phyloP scores from a whole-genome alignment of 2,329 filamentous ascomycete genomes.

The Pseudonectria buxi region DNA sequence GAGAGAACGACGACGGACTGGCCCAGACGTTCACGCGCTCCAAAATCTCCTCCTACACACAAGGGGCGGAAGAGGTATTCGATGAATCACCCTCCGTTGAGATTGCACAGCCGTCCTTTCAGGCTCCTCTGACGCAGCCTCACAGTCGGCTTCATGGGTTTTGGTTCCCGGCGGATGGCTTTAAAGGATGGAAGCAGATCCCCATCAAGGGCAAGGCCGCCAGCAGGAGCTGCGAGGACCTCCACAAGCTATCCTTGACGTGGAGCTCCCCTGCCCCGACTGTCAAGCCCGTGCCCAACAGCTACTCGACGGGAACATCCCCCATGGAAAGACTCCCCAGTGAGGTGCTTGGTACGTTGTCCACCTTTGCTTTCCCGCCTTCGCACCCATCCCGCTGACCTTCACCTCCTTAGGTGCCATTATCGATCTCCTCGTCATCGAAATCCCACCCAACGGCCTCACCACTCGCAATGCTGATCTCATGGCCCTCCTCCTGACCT shows the following conservation, averaged over 20 bases:
- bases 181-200: constrained; percentile 58
- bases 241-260: constrained; percentile 48
- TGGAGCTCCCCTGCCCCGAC: constrained; percentile 41
- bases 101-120: constrained; percentile 40
- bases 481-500: constrained; percentile 69
- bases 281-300: constrained; percentile 23
- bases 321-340: constrained; percentile 61
- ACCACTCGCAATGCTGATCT: constrained; percentile 72
- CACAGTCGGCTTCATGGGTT: constrained; percentile 51
- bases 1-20: constrained; percentile 52
- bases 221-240: constrained; percentile 55
- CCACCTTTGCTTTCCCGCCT: constrained; percentile 9
- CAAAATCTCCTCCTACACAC: constrained; percentile 54
- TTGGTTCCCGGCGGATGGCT: constrained; percentile 52
- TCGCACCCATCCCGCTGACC: constrained; percentile 13
- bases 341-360: constrained; percentile 61
- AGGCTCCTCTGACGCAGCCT: constrained; percentile 47
- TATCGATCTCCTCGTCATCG: constrained; percentile 66
- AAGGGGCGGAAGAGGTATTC: constrained; percentile 45
- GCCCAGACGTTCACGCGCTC: constrained; percentile 58
- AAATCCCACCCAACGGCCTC: constrained; percentile 65
- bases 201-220: constrained; percentile 51
- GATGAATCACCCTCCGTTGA: constrained; percentile 39
- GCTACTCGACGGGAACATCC: constrained; percentile 40
- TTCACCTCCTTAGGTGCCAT: constrained; percentile 53